A percentile compares a stretch with the other conserved stretches of the same genome.
Conservation (phyloP, 106 monocot genomes). For the Iris macrosiphon region DNA sequence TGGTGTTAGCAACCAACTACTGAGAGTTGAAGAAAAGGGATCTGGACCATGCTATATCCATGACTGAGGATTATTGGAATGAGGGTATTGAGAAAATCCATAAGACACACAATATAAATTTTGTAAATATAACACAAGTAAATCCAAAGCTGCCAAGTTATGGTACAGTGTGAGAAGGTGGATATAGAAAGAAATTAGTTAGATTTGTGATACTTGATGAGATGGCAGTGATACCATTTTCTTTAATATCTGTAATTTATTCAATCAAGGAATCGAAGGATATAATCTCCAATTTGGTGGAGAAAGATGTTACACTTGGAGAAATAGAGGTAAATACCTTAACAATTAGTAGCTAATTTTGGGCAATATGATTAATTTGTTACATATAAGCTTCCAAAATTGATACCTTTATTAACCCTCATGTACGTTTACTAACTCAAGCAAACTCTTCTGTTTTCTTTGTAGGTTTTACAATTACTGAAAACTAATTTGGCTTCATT, state of each 20-base stretch:
- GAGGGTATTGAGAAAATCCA: too few relatives aligned
- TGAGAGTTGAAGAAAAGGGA: neutral
- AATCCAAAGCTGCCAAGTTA: constrained; percentile 2
- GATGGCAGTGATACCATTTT: constrained; percentile 8
- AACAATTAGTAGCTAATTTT: too few relatives aligned
- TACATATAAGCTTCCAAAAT: too few relatives aligned
- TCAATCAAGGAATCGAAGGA: neutral
- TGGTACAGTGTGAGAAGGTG: constrained; percentile 1
- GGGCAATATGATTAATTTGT: too few relatives aligned
- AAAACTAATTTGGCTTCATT: too few relatives aligned
- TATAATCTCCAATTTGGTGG: neutral
- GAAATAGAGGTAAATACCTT: neutral
- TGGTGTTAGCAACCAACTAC: neutral
- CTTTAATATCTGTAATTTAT: neutral
- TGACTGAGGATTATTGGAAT: neutral
- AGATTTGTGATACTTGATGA: constrained; percentile 16
- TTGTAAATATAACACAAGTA: neutral
- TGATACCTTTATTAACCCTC: too few relatives aligned
- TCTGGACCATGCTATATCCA: neutral
- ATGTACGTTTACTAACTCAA: too few relatives aligned
- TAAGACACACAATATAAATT: neutral
- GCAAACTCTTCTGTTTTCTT: too few relatives aligned
- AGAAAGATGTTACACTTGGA: neutral
- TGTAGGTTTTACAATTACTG: too few relatives aligned
- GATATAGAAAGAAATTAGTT: neutral